Base-by-base conservation (phyloP, 805 yeast genomes). In the Suhomyces xylopsoci region DNA sequence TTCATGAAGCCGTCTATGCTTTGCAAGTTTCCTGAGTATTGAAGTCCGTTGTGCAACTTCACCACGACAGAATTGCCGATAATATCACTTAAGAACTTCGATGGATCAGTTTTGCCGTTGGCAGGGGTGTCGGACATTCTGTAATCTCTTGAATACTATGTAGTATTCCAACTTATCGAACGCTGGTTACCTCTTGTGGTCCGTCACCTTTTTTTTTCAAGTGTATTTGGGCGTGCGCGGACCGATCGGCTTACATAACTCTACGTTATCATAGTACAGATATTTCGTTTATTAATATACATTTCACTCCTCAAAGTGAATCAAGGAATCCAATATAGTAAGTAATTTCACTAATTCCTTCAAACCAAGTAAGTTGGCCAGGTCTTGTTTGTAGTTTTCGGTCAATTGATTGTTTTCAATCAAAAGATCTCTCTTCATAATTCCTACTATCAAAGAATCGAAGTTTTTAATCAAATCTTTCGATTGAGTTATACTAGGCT, bases 1-100 rank as follows among this genome's bases (percentile, higher is more conserved):
- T 94, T 94, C 97, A 94, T 91, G 74, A 85, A 94, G 7, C 98
- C 98, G 67, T 94, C 99, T 53, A 94, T 92, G 41, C 97, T 89
- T 61, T 89, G 93, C 57, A 89, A 78, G 48, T 71, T 76, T 6
- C 87, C 79, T 14, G 65, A 58, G 70, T 90, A 94, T 54, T 89
- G 89, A 55, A 92, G 84, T 12, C 97, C 98, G 34, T 94, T 88
- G 65, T 87, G 82, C 51, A 92, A 81, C 67, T 88, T 90, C 26
- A 94, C 97, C 40, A 85, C 73, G 20, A 94, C 97, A 15, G 81
- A 74, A 48, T 85, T 80, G 46, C 97, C 96, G 24, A 88, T 85
- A 53, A 94, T 86, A 47, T 84, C 85, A 26, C 89, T 77, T 34
- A 94, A 78, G 65, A 94, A 94, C 45, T 81, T 78, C n/a, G 96